Evolutionary conservation across 345 rosid genomes (phyloP).

Genomic region (Toxicodendron radicans): DNA sequence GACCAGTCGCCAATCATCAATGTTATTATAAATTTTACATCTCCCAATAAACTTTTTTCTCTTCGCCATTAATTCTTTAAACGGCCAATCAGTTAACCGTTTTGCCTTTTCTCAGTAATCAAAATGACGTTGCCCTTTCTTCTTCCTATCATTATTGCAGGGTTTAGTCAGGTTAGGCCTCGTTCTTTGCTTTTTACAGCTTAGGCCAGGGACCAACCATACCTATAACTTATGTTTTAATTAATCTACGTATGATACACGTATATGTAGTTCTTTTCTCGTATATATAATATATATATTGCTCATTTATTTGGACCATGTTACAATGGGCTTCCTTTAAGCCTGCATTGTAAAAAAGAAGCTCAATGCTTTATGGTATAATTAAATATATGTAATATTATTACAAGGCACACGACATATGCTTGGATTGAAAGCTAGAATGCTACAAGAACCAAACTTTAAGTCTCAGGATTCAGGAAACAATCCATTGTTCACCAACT

Average conservation of each 20-base stretch:
- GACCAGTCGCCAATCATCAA: background rate
- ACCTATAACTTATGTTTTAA: too few relatives aligned
- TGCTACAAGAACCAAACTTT: constrained; percentile 37
- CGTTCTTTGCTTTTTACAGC: background rate
- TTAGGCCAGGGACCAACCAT: background rate
- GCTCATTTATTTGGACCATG: too few relatives aligned
- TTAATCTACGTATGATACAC: too few relatives aligned
- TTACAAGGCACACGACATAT: constrained; percentile 8
- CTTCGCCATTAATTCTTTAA: constrained; percentile 14
- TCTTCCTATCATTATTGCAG: background rate
- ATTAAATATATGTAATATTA: background rate
- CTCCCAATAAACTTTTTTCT: background rate
- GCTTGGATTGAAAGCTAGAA: constrained; percentile 34
- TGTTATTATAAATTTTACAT: background rate
- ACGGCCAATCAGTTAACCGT: constrained; percentile 11
- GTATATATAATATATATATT: too few relatives aligned
- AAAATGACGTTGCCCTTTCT: background rate
- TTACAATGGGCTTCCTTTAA: too few relatives aligned
- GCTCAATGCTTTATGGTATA: too few relatives aligned
- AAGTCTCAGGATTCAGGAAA: constrained; percentile 31
- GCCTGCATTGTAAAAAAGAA: too few relatives aligned
- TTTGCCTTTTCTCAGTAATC: background rate
- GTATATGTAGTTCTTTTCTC: too few relatives aligned
- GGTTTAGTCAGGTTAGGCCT: background rate
- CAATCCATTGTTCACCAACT: constrained; percentile 19